These are phyloP conservation scores for Yamadazyma membranifaciens DNA, from an alignment of 1,139 yeast genomes.

Conservation along the genomic window DNA sequence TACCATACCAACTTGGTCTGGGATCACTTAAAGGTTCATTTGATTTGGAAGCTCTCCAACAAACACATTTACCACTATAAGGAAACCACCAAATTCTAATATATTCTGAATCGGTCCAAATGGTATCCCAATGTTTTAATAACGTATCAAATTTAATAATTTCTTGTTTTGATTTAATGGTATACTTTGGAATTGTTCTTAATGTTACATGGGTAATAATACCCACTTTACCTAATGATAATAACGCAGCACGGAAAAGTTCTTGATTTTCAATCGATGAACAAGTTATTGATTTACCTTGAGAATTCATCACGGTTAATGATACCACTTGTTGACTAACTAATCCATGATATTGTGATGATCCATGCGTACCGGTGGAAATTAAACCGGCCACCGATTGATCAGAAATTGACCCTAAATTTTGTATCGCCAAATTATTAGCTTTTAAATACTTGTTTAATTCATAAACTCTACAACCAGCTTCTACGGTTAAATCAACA, in stretches of 20 bases:
- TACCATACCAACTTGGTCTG: constrained; percentile 82
- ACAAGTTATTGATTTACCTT: constrained; percentile 69
- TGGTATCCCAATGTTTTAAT: constrained; percentile 61
- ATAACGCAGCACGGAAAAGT: constrained; percentile 77
- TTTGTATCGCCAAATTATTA: constrained; percentile 78
- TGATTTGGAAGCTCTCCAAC: constrained; percentile 85
- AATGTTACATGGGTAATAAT: constrained; percentile 85
- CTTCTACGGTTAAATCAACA: constrained; percentile 90
- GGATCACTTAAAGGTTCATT: constrained; percentile 64
- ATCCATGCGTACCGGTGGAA: constrained; percentile 96
- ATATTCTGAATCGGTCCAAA: constrained; percentile 91
- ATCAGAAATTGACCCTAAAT: constrained; percentile 89
- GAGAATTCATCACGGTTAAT: constrained; percentile 67
- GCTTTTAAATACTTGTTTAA: constrained; percentile 65
- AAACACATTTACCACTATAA: constrained; percentile 75
- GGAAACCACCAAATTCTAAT: constrained; percentile 98
- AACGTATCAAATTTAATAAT: constrained; percentile 74
- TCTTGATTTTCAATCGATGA: constrained; percentile 68
- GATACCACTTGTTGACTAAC: constrained; percentile 86
- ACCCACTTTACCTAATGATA: constrained; percentile 91
- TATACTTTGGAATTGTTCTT: constrained; percentile 80
- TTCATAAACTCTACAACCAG: constrained; percentile 83
- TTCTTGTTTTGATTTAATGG: constrained; percentile 78
- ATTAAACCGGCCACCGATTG: constrained; percentile 94
- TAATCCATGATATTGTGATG: constrained; percentile 88